A percentile compares a stretch with the other conserved stretches of the same genome.
Conservation (phyloP, 345 rosid species). For the Eucalyptus microcorys region DNA sequence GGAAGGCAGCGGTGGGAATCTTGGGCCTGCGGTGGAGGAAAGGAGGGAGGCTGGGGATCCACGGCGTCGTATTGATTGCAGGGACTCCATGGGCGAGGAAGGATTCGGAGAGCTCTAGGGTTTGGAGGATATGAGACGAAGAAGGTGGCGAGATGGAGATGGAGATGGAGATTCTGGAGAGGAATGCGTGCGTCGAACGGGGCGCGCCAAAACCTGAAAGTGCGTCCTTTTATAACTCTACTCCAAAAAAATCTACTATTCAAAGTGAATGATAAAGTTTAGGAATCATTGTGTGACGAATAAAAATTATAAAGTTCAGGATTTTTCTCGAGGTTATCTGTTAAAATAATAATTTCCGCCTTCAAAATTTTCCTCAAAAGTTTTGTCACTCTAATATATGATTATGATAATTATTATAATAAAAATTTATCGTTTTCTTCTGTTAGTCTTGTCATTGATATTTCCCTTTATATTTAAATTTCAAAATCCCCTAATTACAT, state of each 20-base stretch:
- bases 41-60: slow-evolving; percentile 3
- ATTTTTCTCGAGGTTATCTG: rapidly evolving
- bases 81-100: slow-evolving; percentile 16
- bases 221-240: background rate
- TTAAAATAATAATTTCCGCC: background rate
- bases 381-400: background rate
- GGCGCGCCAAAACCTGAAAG: background rate
- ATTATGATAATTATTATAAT: background rate
- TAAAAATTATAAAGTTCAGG: background rate
- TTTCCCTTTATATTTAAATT: rapidly evolving
- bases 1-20: background rate
- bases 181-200: background rate
- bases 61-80: slow-evolving; percentile 3
- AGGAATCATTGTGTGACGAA: background rate
- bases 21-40: background rate
- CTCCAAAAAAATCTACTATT: background rate
- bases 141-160: background rate
- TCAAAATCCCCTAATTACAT: background rate
- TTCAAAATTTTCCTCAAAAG: rapidly evolving
- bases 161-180: background rate
- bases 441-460: rapidly evolving
- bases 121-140: background rate
- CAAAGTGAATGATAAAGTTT: background rate
- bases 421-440: rapidly evolving
- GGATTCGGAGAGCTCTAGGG: background rate